Base-by-base conservation (phyloP, 176 grass and related monocot genomes). In the Musa troglodytarum region DNA sequence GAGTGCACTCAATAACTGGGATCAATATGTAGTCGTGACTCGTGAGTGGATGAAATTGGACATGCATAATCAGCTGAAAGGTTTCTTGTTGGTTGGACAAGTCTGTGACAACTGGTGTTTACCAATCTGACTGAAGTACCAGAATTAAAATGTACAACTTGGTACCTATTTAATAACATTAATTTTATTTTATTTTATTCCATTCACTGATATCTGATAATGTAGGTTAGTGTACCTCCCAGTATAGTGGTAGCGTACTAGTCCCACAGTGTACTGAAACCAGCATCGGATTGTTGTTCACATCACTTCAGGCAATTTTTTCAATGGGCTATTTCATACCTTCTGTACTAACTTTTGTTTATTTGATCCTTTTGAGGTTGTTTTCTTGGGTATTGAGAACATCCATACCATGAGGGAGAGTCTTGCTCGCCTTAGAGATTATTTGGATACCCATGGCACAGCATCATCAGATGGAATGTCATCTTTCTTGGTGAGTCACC, bases 341-440 rank as follows among this genome's bases (percentile, higher is more conserved):
- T 34, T 51, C 19, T 70, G 17, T 25, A 50, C 51, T 49, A 51
- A 11, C 24, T 70, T 70, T 21, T 69, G 9, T 69, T 50, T 70
- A 34, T 50, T 20, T 70, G 11, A 70, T 70, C 43, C 72, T 68
- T 68, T 78, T 68, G 78, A 98, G 95, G 86, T 98, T 76, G 80
- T 98, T 53, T 98, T 98, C 83, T 79, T 98, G 71, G 95, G 95
- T 50, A 94, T 98, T 85, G 90, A 93, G 75, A 98, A 98, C 77
- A 98, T 98, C 62, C 95, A 98, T 82, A 82, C 83, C 55, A 98
- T 98, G 95, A 93, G 95, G 85, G 90, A 98, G 5, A 98, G 95
- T 84, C 88, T 98, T 86, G 90, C 73, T 84, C 90, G 95, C 49
- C 90, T 98, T 55, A 98, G 95, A 86, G 95, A 98, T 43, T 98